phyloP scores from a whole-genome alignment of 495 filamentous ascomycete genomes.

The Geopyxis carbonaria region DNA sequence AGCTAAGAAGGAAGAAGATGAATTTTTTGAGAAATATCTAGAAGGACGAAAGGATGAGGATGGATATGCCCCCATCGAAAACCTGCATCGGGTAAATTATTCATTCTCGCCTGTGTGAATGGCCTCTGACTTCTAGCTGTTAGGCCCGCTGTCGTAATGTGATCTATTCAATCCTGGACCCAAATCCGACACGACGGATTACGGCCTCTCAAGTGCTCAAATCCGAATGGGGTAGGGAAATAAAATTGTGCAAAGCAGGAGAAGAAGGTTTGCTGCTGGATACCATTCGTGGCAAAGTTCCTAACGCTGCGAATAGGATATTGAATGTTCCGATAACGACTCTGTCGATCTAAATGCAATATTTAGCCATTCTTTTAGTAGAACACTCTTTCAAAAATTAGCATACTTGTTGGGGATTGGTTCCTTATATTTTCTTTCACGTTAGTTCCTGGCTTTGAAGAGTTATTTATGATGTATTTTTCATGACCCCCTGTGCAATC shows the following conservation, averaged over 20 bases:
- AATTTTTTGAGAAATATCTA: slow-evolving; percentile 87
- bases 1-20: slow-evolving; percentile 86
- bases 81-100: slow-evolving; percentile 70
- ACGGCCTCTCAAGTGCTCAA: slow-evolving; percentile 92
- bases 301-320: no score
- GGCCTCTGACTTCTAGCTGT: slow-evolving; percentile 27
- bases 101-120: slow-evolving; percentile 4
- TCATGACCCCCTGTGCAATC: no score
- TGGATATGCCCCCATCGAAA: slow-evolving; percentile 92
- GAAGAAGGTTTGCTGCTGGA: slow-evolving; percentile 49
- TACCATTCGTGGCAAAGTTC: no score
- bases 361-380: no score
- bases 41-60: slow-evolving; percentile 83
- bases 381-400: no score
- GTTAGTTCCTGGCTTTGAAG: no score
- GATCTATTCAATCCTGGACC: slow-evolving; percentile 95
- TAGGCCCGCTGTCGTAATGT: slow-evolving; percentile 96
- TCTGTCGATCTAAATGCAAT: no score
- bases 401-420: no score
- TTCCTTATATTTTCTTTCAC: no score
- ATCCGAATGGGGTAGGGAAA: slow-evolving; percentile 95
- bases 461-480: no score
- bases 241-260: slow-evolving; percentile 87
- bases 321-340: no score
- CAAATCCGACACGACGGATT: slow-evolving; percentile 81